A percentile compares a stretch with the other conserved stretches of the same genome.
phyloP scores from a whole-genome alignment of 768 basidiomycete species.

The Rhodosporidiobolus sp. region DNA sequence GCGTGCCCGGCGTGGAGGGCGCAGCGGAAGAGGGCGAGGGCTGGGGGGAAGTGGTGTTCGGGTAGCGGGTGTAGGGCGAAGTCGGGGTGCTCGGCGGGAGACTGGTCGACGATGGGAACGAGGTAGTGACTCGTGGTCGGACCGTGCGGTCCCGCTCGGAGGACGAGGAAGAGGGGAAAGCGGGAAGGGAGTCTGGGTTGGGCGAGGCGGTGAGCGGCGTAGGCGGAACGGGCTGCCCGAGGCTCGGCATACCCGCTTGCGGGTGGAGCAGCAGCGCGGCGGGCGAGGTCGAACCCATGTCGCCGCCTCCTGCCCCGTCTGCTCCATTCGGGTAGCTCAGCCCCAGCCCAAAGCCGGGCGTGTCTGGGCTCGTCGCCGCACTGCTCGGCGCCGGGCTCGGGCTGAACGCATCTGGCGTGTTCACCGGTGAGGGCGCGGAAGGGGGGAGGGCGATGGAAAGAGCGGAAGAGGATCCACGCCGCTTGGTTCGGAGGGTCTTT shows the following conservation, averaged over 20 bases:
- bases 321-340: background rate
- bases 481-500: background rate
- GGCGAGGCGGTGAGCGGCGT: background rate
- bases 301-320: background rate
- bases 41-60: background rate
- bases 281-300: background rate
- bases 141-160: background rate
- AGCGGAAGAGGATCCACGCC: background rate
- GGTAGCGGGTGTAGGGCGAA: background rate
- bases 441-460: conserved; percentile 8
- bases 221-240: conserved; percentile 6
- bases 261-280: too few species aligned
- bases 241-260: background rate
- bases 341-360: background rate
- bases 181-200: background rate
- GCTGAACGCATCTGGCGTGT: background rate
- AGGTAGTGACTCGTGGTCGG: too few species aligned
- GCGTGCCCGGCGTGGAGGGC: background rate
- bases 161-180: background rate
- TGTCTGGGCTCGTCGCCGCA: background rate
- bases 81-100: background rate
- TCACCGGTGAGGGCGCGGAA: background rate
- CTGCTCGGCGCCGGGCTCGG: background rate
- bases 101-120: too few species aligned
- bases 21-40: background rate